phyloP scores from a whole-genome alignment of 345 rosid species.

The Citrus reticulata region DNA sequence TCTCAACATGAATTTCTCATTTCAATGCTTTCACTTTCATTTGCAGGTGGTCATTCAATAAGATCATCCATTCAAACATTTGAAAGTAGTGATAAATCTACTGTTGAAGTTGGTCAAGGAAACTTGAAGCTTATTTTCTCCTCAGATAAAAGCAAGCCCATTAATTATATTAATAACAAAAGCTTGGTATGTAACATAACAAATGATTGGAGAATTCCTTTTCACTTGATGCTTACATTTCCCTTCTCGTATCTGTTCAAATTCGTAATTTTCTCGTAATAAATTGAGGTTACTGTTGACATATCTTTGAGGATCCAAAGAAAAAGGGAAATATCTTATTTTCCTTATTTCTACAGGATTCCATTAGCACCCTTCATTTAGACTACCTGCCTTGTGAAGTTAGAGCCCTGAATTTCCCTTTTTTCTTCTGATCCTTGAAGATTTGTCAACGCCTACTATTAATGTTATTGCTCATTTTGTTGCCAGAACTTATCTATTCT shows the following conservation, averaged over 20 bases:
- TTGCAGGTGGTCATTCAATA: constrained; percentile 49
- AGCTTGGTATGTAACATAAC: constrained; percentile 46
- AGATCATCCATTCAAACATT: constrained; percentile 48
- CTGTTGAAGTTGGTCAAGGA: constrained; percentile 63
- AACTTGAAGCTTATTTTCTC: constrained; percentile 65
- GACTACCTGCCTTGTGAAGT: no score
- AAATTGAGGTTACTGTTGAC: no score
- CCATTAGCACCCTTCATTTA: no score
- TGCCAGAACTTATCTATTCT: no score
- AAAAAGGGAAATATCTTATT: no score
- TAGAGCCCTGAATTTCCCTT: no score
- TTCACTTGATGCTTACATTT: constrained; percentile 4
- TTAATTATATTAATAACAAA: constrained; percentile 52
- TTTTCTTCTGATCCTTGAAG: no score
- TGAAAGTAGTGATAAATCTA: constrained; percentile 39
- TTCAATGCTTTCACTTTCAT: constrained; percentile 15
- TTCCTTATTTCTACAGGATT: no score
- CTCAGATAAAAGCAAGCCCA: constrained; percentile 36
- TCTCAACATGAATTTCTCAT: not conserved
- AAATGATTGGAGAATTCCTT: not conserved
- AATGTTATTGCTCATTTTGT: no score
- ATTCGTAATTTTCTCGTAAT: no score
- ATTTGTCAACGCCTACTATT: no score
- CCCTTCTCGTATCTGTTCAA: not conserved
- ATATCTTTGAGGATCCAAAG: no score